These are phyloP conservation scores for Pseudohalonectria lignicola DNA, from an alignment of 2,329 filamentous ascomycete genomes.

Conservation along the genomic window DNA sequence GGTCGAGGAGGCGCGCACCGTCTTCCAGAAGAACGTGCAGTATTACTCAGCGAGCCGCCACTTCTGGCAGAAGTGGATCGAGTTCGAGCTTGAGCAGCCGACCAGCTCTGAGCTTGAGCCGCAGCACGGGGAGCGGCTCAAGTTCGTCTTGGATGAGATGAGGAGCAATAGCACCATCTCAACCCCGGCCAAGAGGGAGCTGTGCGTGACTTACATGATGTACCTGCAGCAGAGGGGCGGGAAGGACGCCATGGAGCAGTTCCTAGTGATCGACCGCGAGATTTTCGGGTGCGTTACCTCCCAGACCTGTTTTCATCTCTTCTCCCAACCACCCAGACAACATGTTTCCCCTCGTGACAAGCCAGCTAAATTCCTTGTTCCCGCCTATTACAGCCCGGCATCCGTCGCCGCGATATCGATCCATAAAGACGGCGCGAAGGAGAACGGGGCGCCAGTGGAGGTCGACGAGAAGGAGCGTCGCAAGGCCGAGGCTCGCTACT, in stretches of 20 bases:
- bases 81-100: conserved; percentile 81
- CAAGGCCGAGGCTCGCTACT: conserved; percentile 39
- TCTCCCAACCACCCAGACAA: not conserved
- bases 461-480: conserved; percentile 38
- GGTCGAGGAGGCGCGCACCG: conserved; percentile 66
- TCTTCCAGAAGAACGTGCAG: conserved; percentile 73
- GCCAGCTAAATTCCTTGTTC: not conserved
- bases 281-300: conserved; percentile 61
- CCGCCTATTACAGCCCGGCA: conserved; percentile 24
- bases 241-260: conserved; percentile 77
- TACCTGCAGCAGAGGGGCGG: conserved; percentile 77
- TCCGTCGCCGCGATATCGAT: conserved; percentile 34
- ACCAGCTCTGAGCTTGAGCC: conserved; percentile 52
- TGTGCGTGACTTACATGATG: conserved; percentile 68
- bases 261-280: conserved; percentile 71
- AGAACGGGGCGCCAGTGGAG: conserved; percentile 33
- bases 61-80: conserved; percentile 84
- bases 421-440: conserved; percentile 30
- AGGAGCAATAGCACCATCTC: conserved; percentile 62
- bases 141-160: conserved; percentile 68
- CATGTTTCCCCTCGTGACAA: not conserved
- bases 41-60: conserved; percentile 75
- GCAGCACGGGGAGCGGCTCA: conserved; percentile 62
- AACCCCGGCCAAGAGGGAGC: conserved; percentile 55
- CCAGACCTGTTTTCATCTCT: too few species aligned